phyloP scores from a whole-genome alignment of 202 grass and related monocot species.

The Schoenoplectus tabernaemontani region DNA sequence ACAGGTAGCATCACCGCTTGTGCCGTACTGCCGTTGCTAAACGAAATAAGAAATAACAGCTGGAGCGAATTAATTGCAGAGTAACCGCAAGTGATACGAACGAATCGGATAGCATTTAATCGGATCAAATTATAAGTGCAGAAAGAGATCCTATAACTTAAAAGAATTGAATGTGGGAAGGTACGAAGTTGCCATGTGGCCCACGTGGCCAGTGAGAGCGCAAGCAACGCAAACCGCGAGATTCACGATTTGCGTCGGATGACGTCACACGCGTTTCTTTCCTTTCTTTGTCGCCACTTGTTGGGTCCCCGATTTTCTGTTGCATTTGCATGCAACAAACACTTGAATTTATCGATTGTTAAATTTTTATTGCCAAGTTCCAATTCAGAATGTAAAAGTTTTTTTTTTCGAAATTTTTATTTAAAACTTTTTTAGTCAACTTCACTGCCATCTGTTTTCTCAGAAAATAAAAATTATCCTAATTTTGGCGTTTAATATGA shows the following conservation, averaged over 20 bases:
- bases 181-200: not conserved
- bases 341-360: too few relatives aligned
- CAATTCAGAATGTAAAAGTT: too few relatives aligned
- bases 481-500: too few relatives aligned
- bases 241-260: not conserved
- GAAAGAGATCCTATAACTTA: too few relatives aligned
- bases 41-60: not conserved
- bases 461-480: too few relatives aligned
- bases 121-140: not conserved
- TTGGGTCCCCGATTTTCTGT: not conserved
- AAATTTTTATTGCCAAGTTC: too few relatives aligned
- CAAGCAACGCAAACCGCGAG: not conserved
- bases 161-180: not conserved
- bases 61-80: not conserved
- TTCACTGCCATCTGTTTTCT: too few relatives aligned
- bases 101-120: not conserved
- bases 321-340: too few relatives aligned
- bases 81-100: not conserved
- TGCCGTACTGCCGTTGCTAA: not conserved
- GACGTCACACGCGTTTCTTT: not conserved
- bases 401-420: too few relatives aligned
- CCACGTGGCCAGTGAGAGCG: too few relatives aligned
- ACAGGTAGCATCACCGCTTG: too few relatives aligned
- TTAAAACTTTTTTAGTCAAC: too few relatives aligned
- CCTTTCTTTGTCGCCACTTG: not conserved